Percentiles rank a stretch among this genome's conserved stretches.
phyloP scores from a whole-genome alignment of 257 asterid species.

The Hygrophila difformis region DNA sequence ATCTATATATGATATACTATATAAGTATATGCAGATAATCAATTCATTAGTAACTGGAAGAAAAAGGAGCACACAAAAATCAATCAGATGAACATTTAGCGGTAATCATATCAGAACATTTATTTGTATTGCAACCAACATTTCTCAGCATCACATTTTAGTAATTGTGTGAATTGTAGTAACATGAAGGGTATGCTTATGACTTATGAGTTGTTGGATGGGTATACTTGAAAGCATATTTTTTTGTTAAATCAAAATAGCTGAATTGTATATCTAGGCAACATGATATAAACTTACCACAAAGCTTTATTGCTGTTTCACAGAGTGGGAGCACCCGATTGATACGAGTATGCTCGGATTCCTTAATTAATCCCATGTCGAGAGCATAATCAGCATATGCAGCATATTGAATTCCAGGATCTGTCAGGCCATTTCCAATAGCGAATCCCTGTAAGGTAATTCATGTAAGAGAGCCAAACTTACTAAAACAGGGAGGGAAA shows the following conservation, averaged over 20 bases:
- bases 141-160: background rate
- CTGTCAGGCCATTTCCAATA: constrained; percentile 91
- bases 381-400: constrained; percentile 92
- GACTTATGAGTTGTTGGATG: background rate
- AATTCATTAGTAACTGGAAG: too few species aligned
- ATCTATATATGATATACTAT: too few species aligned
- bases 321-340: constrained; percentile 79
- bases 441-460: constrained; percentile 77
- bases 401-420: constrained; percentile 82
- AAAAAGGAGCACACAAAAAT: too few species aligned
- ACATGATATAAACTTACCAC: constrained; percentile 52
- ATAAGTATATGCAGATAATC: too few species aligned
- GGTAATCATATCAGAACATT: too few species aligned
- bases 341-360: constrained; percentile 63
- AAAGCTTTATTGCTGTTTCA: constrained; percentile 68
- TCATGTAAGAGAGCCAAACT: constrained; percentile 17
- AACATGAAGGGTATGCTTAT: too few species aligned
- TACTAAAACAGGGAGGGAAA: constrained; percentile 8
- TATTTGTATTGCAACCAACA: too few species aligned
- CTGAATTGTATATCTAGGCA: background rate
- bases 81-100: too few species aligned
- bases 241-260: background rate
- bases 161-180: background rate
- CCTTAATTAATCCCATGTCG: constrained; percentile 66
- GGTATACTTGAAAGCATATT: background rate